These are phyloP conservation scores for Xenoacremonium recifei DNA, from an alignment of 2,329 filamentous ascomycete genomes.

Conservation along the genomic window DNA sequence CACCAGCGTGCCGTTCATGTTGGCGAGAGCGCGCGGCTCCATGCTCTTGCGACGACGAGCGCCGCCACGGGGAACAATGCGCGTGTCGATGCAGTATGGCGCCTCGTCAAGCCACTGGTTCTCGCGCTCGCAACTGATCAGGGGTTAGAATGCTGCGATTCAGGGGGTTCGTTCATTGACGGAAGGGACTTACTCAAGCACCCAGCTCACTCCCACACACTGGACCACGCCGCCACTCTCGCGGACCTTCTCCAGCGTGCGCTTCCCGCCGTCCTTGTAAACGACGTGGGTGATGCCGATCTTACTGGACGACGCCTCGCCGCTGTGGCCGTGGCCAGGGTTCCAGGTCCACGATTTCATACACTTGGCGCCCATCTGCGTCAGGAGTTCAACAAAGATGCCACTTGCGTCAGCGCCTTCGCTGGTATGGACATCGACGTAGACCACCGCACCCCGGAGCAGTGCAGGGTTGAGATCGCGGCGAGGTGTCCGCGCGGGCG, in stretches of 20 bases:
- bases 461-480: constrained; percentile 52
- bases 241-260: constrained; percentile 78
- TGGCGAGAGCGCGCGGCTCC: constrained; percentile 70
- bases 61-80: constrained; percentile 66
- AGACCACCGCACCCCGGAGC: constrained; percentile 72
- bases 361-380: constrained; percentile 78
- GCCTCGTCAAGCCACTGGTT: constrained; percentile 75
- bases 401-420: constrained; percentile 78
- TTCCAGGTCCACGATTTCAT: constrained; percentile 77
- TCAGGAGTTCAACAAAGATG: constrained; percentile 78
- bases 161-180: too few species aligned
- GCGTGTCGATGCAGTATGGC: constrained; percentile 67
- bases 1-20: constrained; percentile 65
- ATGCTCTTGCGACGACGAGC: constrained; percentile 75
- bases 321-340: constrained; percentile 37
- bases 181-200: constrained; percentile 72
- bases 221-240: constrained; percentile 72
- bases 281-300: constrained; percentile 85
- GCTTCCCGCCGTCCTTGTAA: constrained; percentile 81
- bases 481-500: constrained; percentile 56
- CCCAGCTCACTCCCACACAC: constrained; percentile 86
- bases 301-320: constrained; percentile 44
- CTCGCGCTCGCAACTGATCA: constrained; percentile 67
- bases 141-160: too few species aligned
- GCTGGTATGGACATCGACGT: constrained; percentile 79